These are phyloP conservation scores for Colletotrichum brevisporum DNA, from an alignment of 2,329 filamentous ascomycete genomes.

Conservation along the genomic window DNA sequence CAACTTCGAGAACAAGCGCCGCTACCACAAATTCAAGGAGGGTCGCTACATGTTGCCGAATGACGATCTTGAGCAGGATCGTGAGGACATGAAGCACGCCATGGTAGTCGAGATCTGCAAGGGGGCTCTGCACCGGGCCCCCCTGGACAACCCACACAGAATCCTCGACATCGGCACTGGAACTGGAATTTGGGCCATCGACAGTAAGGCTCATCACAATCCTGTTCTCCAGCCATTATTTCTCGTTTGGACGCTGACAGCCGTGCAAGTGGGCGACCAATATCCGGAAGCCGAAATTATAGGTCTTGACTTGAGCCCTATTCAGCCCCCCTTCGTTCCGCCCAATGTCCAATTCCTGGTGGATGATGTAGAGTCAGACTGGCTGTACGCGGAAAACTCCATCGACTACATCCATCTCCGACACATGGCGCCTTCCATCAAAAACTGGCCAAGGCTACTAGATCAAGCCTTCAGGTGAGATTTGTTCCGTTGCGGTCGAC, in stretches of 20 bases:
- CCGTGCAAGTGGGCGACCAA: constrained; percentile 49
- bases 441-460: constrained; percentile 47
- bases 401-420: constrained; percentile 45
- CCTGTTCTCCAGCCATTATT: background rate
- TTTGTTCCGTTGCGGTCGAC: background rate
- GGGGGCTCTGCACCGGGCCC: constrained; percentile 43
- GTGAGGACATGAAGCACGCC: constrained; percentile 57
- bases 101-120: constrained; percentile 56
- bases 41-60: constrained; percentile 59
- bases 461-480: constrained; percentile 32
- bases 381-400: constrained; percentile 40
- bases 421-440: constrained; percentile 47
- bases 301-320: constrained; percentile 50
- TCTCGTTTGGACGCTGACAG: background rate
- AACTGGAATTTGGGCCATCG: constrained; percentile 56
- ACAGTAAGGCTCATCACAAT: constrained; percentile 40
- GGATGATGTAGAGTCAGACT: constrained; percentile 68
- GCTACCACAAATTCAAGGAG: constrained; percentile 57
- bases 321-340: constrained; percentile 63
- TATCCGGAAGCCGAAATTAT: constrained; percentile 47
- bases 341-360: constrained; percentile 83
- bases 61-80: constrained; percentile 57
- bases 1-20: constrained; percentile 55
- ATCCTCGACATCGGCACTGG: constrained; percentile 46
- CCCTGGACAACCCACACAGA: background rate